Percentiles rank a stretch among this genome's conserved stretches.
These are phyloP conservation scores for Aspergillus indologenus DNA, from an alignment of 495 filamentous ascomycete species.

Conservation along the genomic window DNA sequence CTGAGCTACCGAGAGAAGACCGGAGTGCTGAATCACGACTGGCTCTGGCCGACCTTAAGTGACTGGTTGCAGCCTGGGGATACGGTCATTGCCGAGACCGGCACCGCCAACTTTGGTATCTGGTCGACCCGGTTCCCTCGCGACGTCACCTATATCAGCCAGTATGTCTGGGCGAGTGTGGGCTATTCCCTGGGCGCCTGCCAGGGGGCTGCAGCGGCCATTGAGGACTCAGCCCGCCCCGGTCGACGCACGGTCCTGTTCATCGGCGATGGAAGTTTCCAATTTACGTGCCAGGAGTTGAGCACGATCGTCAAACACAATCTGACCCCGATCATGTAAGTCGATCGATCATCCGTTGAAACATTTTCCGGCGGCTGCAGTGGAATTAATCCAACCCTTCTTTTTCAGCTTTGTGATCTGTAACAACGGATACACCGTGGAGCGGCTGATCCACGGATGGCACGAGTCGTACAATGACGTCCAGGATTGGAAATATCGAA, in stretches of 20 bases:
- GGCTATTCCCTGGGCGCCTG: constrained; percentile 43
- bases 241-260: background rate
- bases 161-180: constrained; percentile 36
- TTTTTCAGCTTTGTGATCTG: constrained; percentile 56
- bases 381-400: constrained; percentile 14
- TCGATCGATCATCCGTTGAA: background rate
- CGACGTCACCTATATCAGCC: constrained; percentile 29
- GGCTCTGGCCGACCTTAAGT: constrained; percentile 19
- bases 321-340: constrained; percentile 78
- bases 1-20: background rate
- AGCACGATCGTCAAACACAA: constrained; percentile 70
- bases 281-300: constrained; percentile 42
- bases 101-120: constrained; percentile 29
- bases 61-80: constrained; percentile 28
- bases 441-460: constrained; percentile 59
- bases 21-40: constrained; percentile 19
- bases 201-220: constrained; percentile 41
- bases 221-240: constrained; percentile 22
- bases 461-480: constrained; percentile 79
- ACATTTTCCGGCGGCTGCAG: constrained; percentile 11
- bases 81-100: constrained; percentile 35
- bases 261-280: background rate
- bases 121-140: constrained; percentile 22
- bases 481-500: constrained; percentile 55
- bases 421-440: constrained; percentile 58